Base-by-base conservation (phyloP, 192 early-diverging fungal genomes). In the Entomortierella chlamydospora region DNA sequence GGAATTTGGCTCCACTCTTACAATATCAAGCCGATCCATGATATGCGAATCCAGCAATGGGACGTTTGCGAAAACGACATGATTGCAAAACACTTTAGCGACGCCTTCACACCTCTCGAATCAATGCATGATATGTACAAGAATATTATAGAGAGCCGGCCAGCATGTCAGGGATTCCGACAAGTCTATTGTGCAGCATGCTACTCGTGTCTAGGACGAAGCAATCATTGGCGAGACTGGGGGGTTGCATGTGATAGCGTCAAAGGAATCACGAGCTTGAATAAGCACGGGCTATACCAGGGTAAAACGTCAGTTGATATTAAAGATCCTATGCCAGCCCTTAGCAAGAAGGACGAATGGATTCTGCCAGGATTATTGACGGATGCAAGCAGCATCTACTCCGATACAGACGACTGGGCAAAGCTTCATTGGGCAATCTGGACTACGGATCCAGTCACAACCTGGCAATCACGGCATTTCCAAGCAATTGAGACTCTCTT, bases 1-100 rank as follows among this genome's bases (percentile, higher is more conserved):
- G 88, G 88, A 17, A 87, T 90, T 18, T 90, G 88, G 88, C 80
- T 90, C 13, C 86, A 87, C 57, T 71, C 88, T 10, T 87, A 84
- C 54, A 90, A 90, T 37, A 84, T 90, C 54, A 68, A 74, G 51
- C 88, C 88, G 1, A 88, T 88, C 49, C 86, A 87, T 55, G 88
- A 90, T 54, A 78, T 69, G 26, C 82, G 88, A 20, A 90, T 90
- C 54, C 88, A 90, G 52, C 86, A 90, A 33, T 83, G 83, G 70
- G 85, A 90, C 64, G 88, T 86, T 17, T 90, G 88, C 54, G 88
- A 90, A 55, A 79, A 90, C 49, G 88, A 90, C 52, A 86, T 90
- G 88, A 86, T 90, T 69, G 88, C 84, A 13, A 90, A 90, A 47
- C 88, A 86, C 61, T 90, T 90, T 56, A 82, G 81, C 52, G 86